Evolutionary conservation across 768 basidiomycete genomes (phyloP).

Genomic region (Pleurotus pulmonarius): DNA sequence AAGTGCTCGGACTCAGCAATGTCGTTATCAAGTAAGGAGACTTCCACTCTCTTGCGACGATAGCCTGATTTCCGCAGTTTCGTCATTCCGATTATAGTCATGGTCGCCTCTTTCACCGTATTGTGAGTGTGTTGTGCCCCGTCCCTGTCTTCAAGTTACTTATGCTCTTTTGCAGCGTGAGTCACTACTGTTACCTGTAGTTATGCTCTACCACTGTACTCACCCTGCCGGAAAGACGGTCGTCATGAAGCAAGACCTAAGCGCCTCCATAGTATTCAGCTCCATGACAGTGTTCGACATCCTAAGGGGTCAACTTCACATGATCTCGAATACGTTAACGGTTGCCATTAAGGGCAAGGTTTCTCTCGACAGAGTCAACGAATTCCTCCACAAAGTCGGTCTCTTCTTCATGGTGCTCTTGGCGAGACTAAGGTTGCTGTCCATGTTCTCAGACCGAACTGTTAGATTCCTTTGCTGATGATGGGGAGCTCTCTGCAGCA

Average conservation of each 20-base stretch:
- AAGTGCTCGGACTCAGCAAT: slow-evolving; percentile 46
- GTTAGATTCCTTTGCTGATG: slow-evolving; percentile 34
- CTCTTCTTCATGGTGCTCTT: background rate
- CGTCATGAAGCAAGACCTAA: slow-evolving; percentile 36
- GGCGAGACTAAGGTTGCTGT: background rate
- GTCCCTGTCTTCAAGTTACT: too few species aligned
- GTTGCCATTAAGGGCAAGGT: slow-evolving; percentile 44
- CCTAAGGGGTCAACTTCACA: slow-evolving; percentile 48
- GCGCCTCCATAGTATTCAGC: slow-evolving; percentile 43
- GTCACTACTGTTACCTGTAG: too few species aligned
- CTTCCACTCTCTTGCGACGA: background rate
- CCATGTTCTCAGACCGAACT: slow-evolving; percentile 37
- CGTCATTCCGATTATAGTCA: slow-evolving; percentile 58
- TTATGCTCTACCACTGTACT: too few species aligned
- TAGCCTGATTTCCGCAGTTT: slow-evolving; percentile 31
- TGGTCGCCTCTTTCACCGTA: slow-evolving; percentile 60
- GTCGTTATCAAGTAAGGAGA: slow-evolving; percentile 36
- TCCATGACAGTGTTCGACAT: slow-evolving; percentile 62
- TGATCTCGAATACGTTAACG: slow-evolving; percentile 25
- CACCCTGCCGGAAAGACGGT: slow-evolving; percentile 22
- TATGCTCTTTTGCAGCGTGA: too few species aligned
- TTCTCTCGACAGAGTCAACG: slow-evolving; percentile 52
- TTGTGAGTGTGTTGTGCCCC: slow-evolving; percentile 35
- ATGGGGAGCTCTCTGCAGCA: too few species aligned
- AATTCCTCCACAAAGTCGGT: slow-evolving; percentile 36